Conservation (phyloP, 768 basidiomycete species). For the Amanita pallidorosea region DNA sequence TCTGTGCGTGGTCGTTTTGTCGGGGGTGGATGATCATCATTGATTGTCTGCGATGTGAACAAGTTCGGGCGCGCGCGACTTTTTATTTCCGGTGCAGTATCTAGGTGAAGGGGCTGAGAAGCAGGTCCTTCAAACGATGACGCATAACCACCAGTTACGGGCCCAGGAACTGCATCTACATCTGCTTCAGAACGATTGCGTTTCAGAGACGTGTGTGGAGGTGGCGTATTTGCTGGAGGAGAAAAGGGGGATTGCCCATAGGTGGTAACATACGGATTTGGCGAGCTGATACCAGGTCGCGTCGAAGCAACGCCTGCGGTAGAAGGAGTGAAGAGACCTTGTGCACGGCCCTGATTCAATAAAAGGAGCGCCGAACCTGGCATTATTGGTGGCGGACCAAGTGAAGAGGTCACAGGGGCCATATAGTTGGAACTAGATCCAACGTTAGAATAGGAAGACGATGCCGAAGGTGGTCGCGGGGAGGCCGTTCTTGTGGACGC, state of each 20-base stretch:
- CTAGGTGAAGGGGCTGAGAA: constrained; percentile 15
- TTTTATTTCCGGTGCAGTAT: constrained; percentile 22
- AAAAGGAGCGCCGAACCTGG: constrained; percentile 79
- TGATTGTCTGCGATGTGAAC: constrained; percentile 34
- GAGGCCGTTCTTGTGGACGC: constrained; percentile 37
- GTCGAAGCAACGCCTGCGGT: constrained; percentile 42
- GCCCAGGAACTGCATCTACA: constrained; percentile 24
- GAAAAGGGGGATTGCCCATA: constrained; percentile 41
- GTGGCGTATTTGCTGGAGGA: constrained; percentile 37
- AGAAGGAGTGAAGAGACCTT: constrained; percentile 79
- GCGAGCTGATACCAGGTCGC: constrained; percentile 38
- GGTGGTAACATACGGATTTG: constrained; percentile 33
- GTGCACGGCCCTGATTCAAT: constrained; percentile 76
- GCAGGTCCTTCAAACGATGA: constrained; percentile 11
- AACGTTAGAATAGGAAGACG: constrained; percentile 54
- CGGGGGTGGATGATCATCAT: constrained; percentile 57
- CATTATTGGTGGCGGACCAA: constrained; percentile 80
- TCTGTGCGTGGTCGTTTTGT: constrained; percentile 65
- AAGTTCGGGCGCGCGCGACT: constrained; percentile 44
- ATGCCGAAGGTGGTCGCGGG: constrained; percentile 56
- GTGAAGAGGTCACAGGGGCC: constrained; percentile 34
- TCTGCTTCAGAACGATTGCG: constrained; percentile 62
- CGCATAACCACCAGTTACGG: constrained; percentile 11
- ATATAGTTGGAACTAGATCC: constrained; percentile 35
- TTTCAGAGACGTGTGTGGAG: constrained; percentile 39